Conservation (phyloP, 2,329 filamentous ascomycete species). For the Verruconis gallopava region DNA sequence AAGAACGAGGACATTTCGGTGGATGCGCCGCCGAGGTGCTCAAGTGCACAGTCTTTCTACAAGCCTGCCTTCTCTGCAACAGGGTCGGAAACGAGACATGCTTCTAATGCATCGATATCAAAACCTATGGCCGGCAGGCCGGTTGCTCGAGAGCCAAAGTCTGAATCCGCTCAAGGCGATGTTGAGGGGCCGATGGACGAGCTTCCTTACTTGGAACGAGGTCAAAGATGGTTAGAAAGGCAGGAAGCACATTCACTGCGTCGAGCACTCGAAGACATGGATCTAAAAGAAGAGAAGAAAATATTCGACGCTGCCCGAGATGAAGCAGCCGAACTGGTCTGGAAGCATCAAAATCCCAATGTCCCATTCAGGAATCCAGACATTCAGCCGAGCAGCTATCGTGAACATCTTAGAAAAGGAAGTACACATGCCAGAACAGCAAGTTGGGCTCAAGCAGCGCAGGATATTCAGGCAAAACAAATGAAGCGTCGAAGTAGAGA, state of each 20-base stretch:
- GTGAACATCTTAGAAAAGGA: slow-evolving; percentile 51
- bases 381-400: slow-evolving; percentile 38
- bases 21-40: slow-evolving; percentile 25
- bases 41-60: slow-evolving; percentile 15
- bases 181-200: slow-evolving; percentile 28
- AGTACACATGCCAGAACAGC: slow-evolving; percentile 22
- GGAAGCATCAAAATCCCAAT: slow-evolving; percentile 58
- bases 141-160: slow-evolving; percentile 20
- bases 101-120: slow-evolving; percentile 10
- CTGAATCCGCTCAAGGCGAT: not conserved
- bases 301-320: slow-evolving; percentile 59
- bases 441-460: slow-evolving; percentile 13
- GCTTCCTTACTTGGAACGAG: slow-evolving; percentile 59
- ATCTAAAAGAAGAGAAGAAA: slow-evolving; percentile 48
- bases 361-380: slow-evolving; percentile 47
- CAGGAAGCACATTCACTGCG: slow-evolving; percentile 60
- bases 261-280: slow-evolving; percentile 61
- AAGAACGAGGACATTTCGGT: slow-evolving; percentile 19
- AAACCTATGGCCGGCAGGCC: slow-evolving; percentile 21
- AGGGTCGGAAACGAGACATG: slow-evolving; percentile 14
- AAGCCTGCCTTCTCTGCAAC: slow-evolving; percentile 21
- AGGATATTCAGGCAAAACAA: slow-evolving; percentile 6
- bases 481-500: slow-evolving; percentile 17
- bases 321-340: slow-evolving; percentile 68
- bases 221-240: slow-evolving; percentile 67